Evolutionary conservation across 2,329 filamentous ascomycete species (phyloP).

Genomic region (Aspergillus fischeri): DNA sequence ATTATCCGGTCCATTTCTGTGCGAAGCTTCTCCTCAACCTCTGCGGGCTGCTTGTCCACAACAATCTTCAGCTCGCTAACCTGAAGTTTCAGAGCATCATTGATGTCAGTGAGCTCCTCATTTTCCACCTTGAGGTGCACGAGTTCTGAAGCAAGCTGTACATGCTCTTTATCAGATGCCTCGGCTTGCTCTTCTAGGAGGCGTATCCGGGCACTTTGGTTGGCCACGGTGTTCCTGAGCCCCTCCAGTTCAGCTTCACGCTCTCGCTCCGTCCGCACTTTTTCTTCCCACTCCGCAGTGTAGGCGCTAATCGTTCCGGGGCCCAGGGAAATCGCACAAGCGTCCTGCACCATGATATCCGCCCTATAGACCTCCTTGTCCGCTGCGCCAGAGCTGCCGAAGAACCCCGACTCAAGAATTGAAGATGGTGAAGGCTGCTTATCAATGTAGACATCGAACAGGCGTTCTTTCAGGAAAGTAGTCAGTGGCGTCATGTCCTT

Average conservation of each 20-base stretch:
- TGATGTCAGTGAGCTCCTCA: constrained; percentile 80
- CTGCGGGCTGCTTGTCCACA: constrained; percentile 82
- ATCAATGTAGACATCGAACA: constrained; percentile 98
- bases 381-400: constrained; percentile 80
- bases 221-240: constrained; percentile 63
- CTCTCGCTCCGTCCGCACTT: constrained; percentile 74
- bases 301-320: constrained; percentile 78
- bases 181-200: constrained; percentile 83
- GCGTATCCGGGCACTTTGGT: constrained; percentile 71
- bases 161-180: constrained; percentile 83
- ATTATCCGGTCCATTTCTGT: constrained; percentile 87
- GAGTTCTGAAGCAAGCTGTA: constrained; percentile 83
- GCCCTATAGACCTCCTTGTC: constrained; percentile 96
- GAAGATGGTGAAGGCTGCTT: constrained; percentile 87
- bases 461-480: constrained; percentile 82
- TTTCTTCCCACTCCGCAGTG: constrained; percentile 86
- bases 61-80: constrained; percentile 80
- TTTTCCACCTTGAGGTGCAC: constrained; percentile 93
- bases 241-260: constrained; percentile 76
- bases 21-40: constrained; percentile 77
- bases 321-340: constrained; percentile 80
- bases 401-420: constrained; percentile 93
- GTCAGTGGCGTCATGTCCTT: constrained; percentile 89
- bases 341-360: constrained; percentile 88
- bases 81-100: constrained; percentile 80